These are phyloP conservation scores for Mycena crocata DNA, from an alignment of 768 basidiomycete species.

Conservation along the genomic window DNA sequence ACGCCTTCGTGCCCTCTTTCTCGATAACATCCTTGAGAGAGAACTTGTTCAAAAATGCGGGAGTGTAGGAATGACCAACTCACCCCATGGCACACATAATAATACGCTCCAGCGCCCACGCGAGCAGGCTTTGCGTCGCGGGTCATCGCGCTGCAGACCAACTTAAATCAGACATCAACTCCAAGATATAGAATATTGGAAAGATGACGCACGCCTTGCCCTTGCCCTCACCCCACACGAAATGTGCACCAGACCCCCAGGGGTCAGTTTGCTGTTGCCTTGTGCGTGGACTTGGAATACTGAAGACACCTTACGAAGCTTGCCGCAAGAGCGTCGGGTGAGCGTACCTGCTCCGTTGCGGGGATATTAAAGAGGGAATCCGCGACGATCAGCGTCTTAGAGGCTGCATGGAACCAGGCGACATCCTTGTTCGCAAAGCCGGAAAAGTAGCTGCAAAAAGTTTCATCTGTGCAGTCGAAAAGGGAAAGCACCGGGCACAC, in stretches of 20 bases:
- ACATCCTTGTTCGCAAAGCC: conserved; percentile 84
- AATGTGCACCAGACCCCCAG: conserved; percentile 48
- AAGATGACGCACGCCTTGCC: conserved; percentile 53
- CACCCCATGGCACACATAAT: conserved; percentile 78
- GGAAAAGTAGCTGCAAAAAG: conserved; percentile 79
- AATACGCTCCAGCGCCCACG: conserved; percentile 81
- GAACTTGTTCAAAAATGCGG: conserved; percentile 38
- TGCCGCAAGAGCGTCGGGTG: not conserved
- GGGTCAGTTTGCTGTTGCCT: conserved; percentile 44
- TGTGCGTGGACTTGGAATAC: conserved; percentile 54
- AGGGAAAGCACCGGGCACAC: no score
- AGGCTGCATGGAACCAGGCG: conserved; percentile 80
- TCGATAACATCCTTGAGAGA: conserved; percentile 59
- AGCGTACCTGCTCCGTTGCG: conserved; percentile 73
- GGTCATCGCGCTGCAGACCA: conserved; percentile 60
- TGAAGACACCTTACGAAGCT: conserved; percentile 19
- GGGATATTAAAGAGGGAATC: conserved; percentile 90
- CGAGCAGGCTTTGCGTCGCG: conserved; percentile 71
- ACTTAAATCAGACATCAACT: not conserved
- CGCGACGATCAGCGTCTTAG: conserved; percentile 80
- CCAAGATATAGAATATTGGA: not conserved
- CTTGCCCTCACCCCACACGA: conserved; percentile 47
- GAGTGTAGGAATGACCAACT: conserved; percentile 24
- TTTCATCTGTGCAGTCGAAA: no score
- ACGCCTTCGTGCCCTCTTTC: conserved; percentile 56